These are phyloP conservation scores for Canna indica DNA, from an alignment of 176 grass and related monocot species.

Conservation along the genomic window DNA sequence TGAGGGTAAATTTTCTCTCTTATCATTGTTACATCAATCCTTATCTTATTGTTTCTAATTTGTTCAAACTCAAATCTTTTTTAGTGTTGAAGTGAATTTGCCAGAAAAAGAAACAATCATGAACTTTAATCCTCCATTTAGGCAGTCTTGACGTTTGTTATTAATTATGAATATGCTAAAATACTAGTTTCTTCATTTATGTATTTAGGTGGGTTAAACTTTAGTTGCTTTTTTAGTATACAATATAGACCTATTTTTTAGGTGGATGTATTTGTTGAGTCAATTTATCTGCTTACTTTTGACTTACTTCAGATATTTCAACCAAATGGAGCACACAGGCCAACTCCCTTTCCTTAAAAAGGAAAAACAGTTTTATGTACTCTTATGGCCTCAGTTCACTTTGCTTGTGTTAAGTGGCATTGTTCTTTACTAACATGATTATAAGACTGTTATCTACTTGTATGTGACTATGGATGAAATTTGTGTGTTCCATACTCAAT, in stretches of 20 bases:
- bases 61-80: background rate
- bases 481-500: too few relatives aligned
- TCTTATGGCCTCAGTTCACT: background rate
- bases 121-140: background rate
- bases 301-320: background rate
- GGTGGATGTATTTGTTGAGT: background rate
- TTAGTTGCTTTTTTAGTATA: background rate
- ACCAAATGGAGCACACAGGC: background rate
- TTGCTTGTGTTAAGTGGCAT: background rate
- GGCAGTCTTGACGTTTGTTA: background rate
- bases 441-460: background rate
- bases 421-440: background rate
- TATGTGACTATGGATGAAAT: too few relatives aligned
- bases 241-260: background rate
- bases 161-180: background rate
- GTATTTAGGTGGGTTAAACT: background rate
- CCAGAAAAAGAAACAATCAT: background rate
- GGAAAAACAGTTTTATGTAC: background rate
- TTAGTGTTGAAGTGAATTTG: background rate
- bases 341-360: background rate
- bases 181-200: background rate
- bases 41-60: background rate
- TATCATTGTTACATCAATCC: background rate
- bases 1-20: conserved; percentile 46
- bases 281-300: background rate